These are phyloP conservation scores for Tylopilus vinaceipallidus DNA, from an alignment of 768 basidiomycete genomes.

Conservation along the genomic window DNA sequence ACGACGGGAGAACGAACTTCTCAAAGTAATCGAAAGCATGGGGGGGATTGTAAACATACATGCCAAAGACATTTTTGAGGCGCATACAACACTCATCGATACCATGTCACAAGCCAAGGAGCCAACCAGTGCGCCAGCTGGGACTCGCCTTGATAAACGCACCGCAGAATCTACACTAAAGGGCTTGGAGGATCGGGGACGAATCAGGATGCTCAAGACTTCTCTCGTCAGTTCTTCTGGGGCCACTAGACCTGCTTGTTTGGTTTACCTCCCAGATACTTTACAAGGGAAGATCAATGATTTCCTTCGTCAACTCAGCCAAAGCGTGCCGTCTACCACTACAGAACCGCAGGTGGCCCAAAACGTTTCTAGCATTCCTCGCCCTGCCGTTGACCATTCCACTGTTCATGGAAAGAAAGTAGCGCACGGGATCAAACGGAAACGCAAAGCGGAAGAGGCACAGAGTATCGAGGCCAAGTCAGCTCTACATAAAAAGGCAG, in stretches of 20 bases:
- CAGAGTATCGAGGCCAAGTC: slow-evolving; percentile 47
- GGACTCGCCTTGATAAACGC: slow-evolving; percentile 70
- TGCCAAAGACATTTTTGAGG: slow-evolving; percentile 67
- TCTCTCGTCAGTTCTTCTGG: slow-evolving; percentile 59
- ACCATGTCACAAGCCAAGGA: slow-evolving; percentile 57
- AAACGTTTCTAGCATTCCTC: slow-evolving; percentile 59
- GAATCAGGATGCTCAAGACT: slow-evolving; percentile 70
- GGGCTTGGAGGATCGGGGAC: slow-evolving; percentile 60
- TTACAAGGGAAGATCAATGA: slow-evolving; percentile 50
- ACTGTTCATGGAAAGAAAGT: slow-evolving; percentile 38
- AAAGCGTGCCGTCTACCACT: slow-evolving; percentile 30
- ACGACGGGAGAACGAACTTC: slow-evolving; percentile 77
- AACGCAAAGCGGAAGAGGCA: slow-evolving; percentile 27
- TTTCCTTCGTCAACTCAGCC: slow-evolving; percentile 58
- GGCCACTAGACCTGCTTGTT: slow-evolving; percentile 51
- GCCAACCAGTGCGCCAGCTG: slow-evolving; percentile 65
- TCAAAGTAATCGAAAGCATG: slow-evolving; percentile 59
- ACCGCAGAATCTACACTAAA: slow-evolving; percentile 62
- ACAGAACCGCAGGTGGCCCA: slow-evolving; percentile 38
- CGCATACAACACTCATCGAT: slow-evolving; percentile 62
- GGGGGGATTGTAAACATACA: slow-evolving; percentile 69
- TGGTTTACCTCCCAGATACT: slow-evolving; percentile 65
- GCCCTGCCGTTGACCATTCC: slow-evolving; percentile 48
- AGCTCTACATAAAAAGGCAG: slow-evolving; percentile 59
- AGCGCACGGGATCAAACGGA: slow-evolving; percentile 23